Conservation (phyloP, 768 basidiomycete species). For the Stropharia rugosoannulata region DNA sequence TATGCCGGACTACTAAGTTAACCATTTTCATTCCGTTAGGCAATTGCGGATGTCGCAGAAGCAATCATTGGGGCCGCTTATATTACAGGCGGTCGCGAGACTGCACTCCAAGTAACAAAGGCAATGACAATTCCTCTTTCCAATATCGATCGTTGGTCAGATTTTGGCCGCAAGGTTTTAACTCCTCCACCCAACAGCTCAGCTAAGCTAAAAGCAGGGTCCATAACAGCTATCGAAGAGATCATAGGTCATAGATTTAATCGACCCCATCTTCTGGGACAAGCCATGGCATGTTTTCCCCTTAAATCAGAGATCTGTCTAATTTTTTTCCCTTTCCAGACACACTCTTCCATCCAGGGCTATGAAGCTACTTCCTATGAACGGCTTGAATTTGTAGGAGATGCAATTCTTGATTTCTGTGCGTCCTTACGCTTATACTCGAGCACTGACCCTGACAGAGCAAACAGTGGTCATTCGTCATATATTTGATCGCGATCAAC, state of each 20-base stretch:
- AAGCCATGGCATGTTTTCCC: constrained; percentile 60
- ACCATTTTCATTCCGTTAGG: constrained; percentile 36
- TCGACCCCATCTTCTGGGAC: constrained; percentile 61
- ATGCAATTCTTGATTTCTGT: constrained; percentile 85
- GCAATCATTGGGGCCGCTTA: constrained; percentile 85
- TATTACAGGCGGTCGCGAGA: constrained; percentile 67
- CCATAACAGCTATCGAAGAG: constrained; percentile 55
- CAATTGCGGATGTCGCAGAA: constrained; percentile 82
- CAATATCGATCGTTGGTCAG: constrained; percentile 66
- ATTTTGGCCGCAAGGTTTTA: constrained; percentile 55
- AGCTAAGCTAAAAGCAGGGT: constrained; percentile 44
- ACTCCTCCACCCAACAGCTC: constrained; percentile 42
- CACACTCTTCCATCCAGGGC: constrained; percentile 61
- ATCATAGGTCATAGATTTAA: constrained; percentile 66
- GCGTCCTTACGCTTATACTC: constrained; percentile 23
- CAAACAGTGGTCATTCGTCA: constrained; percentile 68
- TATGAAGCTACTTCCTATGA: constrained; percentile 64
- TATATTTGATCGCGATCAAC: constrained; percentile 62
- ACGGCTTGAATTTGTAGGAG: constrained; percentile 82
- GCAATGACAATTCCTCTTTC: constrained; percentile 65
- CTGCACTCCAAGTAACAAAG: constrained; percentile 63
- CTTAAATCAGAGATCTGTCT: background rate
- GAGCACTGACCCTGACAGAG: constrained; percentile 7
- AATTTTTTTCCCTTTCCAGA: constrained; percentile 42
- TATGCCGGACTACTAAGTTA: background rate